Percentiles rank a stretch among this genome's conserved stretches.
These are phyloP conservation scores for Aureobasidium lini DNA, from an alignment of 2,329 filamentous ascomycete genomes.

Conservation along the genomic window DNA sequence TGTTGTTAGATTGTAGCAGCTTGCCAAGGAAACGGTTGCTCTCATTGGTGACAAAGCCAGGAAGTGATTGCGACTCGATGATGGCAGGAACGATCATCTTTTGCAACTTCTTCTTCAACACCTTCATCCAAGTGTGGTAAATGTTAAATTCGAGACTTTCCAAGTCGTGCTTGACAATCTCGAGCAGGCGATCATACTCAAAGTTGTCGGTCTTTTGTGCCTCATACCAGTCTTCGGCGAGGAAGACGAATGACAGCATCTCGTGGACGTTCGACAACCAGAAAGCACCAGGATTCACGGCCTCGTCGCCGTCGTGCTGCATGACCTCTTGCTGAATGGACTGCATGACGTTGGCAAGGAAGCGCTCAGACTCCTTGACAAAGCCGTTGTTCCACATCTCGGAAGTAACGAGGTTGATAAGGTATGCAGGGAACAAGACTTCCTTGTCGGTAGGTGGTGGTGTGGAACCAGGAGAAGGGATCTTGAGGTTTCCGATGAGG, in stretches of 20 bases:
- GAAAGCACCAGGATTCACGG: slow-evolving; percentile 94
- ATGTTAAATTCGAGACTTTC: slow-evolving; percentile 99
- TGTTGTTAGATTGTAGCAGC: slow-evolving; percentile 80
- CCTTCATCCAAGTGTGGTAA: slow-evolving; percentile 99
- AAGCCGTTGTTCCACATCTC: slow-evolving; percentile 99
- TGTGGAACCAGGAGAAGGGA: slow-evolving; percentile 77
- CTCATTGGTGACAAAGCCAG: slow-evolving; percentile 97
- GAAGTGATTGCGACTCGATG: slow-evolving; percentile 96
- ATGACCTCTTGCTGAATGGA: slow-evolving; percentile 99
- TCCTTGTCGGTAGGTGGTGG: slow-evolving; percentile 96
- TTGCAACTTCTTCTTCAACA: slow-evolving; percentile 96
- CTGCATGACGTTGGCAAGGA: slow-evolving; percentile 99
- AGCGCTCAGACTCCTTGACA: slow-evolving; percentile 97
- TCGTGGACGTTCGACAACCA: slow-evolving; percentile 99
- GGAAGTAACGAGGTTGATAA: slow-evolving; percentile 97
- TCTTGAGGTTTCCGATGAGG: slow-evolving; percentile 92
- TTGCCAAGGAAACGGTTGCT: slow-evolving; percentile 98
- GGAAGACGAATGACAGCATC: slow-evolving; percentile 98
- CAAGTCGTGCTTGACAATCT: slow-evolving; percentile 98
- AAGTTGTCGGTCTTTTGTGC: slow-evolving; percentile 99
- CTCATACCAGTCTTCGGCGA: slow-evolving; percentile 99
- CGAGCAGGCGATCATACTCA: slow-evolving; percentile 92
- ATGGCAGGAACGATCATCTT: slow-evolving; percentile 99
- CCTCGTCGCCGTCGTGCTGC: slow-evolving; percentile 96
- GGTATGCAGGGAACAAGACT: slow-evolving; percentile 94